Conservation (phyloP, 2,329 filamentous ascomycete genomes). For the Tolypocladium guangdongense region DNA sequence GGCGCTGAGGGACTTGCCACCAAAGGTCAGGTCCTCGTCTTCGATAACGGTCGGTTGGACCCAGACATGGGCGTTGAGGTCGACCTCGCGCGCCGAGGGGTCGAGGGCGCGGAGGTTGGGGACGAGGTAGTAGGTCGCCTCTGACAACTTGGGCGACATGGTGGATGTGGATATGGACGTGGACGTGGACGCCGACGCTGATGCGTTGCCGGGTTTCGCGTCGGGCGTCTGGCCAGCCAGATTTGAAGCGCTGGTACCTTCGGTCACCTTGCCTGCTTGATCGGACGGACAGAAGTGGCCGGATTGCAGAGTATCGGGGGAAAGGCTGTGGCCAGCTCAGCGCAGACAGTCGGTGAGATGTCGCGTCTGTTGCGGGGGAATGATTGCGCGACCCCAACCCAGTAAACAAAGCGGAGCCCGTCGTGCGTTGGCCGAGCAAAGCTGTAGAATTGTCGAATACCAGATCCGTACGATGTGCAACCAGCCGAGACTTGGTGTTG, state of each 20-base stretch:
- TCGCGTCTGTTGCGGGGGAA: neutral
- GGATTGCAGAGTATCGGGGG: neutral
- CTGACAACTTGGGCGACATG: slow-evolving; percentile 7
- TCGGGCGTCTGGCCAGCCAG: neutral
- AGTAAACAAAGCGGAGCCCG: neutral
- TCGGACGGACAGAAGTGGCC: neutral
- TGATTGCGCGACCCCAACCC: neutral
- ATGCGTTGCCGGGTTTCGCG: neutral
- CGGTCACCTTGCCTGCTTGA: neutral
- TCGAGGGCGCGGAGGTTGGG: slow-evolving; percentile 22
- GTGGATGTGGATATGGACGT: neutral
- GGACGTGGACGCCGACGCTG: too few species aligned
- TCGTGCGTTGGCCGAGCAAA: neutral
- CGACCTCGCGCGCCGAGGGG: slow-evolving; percentile 21
- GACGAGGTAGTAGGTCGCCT: slow-evolving; percentile 19
- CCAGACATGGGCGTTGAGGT: slow-evolving; percentile 29
- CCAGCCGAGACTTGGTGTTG: neutral
- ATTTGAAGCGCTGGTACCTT: neutral
- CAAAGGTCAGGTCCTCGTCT: slow-evolving; percentile 50
- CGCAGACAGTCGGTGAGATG: neutral
- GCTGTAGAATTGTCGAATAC: neutral
- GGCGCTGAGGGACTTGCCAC: slow-evolving; percentile 45
- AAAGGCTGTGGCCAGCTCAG: neutral
- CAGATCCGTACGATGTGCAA: neutral
- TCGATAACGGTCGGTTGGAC: slow-evolving; percentile 46